A percentile compares a stretch with the other conserved stretches of the same genome.
phyloP scores from a whole-genome alignment of 192 early-diverging fungal species.

The Backusella morwellensis region DNA sequence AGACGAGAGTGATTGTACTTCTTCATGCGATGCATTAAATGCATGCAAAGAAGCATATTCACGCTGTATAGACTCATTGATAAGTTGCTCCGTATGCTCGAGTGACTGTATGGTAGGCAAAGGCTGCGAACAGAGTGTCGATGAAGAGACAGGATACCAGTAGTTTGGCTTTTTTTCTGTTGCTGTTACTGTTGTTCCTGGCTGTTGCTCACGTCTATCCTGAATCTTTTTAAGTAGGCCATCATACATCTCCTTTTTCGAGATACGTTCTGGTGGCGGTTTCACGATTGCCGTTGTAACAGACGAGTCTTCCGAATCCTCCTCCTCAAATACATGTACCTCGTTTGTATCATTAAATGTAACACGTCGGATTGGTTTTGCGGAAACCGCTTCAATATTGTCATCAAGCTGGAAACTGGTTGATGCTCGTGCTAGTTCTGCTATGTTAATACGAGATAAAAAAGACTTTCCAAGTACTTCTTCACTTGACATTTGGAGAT shows the following conservation, averaged over 20 bases:
- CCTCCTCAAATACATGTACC: not conserved
- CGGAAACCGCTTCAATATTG: not conserved
- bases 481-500: conserved; percentile 7
- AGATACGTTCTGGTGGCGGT: not conserved
- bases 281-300: not conserved
- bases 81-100: not conserved
- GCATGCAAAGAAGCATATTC: not conserved
- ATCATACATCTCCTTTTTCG: not conserved
- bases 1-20: conserved; percentile 6
- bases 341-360: not conserved
- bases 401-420: not conserved
- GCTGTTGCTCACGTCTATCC: conserved; percentile 1
- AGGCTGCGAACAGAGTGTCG: not conserved
- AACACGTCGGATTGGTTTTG: not conserved
- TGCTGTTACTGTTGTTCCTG: not conserved
- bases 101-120: not conserved
- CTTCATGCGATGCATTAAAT: not conserved
- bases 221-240: not conserved
- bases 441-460: conserved; percentile 6
- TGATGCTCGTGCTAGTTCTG: conserved; percentile 2
- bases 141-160: not conserved
- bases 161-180: not conserved
- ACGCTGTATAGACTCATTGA: not conserved
- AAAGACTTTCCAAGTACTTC: not conserved
- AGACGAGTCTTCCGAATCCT: not conserved